Evolutionary conservation across 495 filamentous ascomycete genomes (phyloP).

Genomic region (Hypoxylon crocopeplum): DNA sequence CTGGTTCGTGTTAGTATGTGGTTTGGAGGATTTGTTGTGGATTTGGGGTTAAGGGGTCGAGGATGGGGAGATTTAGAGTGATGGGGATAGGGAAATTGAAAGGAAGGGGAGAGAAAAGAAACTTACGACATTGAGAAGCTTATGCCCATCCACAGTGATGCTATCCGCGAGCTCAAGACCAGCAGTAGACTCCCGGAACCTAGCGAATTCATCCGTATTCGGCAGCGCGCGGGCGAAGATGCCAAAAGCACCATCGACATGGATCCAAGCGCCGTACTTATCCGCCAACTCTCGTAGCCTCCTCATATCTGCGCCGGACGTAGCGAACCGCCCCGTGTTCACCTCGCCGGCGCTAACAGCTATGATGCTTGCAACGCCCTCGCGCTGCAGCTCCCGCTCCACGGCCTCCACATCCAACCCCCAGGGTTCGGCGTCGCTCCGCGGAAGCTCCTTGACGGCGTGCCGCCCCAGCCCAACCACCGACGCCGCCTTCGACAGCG

Average conservation of each 20-base stretch:
- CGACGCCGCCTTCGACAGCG: conserved; percentile 80
- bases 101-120: not conserved
- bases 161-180: conserved; percentile 88
- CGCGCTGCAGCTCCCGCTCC: conserved; percentile 54
- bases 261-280: conserved; percentile 81
- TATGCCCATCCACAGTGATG: conserved; percentile 86
- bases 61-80: not conserved
- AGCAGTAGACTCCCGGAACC: conserved; percentile 59
- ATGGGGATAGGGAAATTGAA: not conserved
- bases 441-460: conserved; percentile 66
- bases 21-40: not conserved
- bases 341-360: conserved; percentile 86
- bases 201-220: conserved; percentile 62
- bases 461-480: conserved; percentile 79
- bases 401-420: conserved; percentile 68
- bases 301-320: conserved; percentile 64
- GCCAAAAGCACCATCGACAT: conserved; percentile 91
- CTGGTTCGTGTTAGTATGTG: conserved; percentile 37
- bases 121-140: conserved; percentile 85
- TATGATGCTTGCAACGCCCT: conserved; percentile 71
- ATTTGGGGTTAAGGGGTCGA: not conserved
- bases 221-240: conserved; percentile 76
- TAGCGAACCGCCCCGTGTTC: conserved; percentile 87
- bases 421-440: conserved; percentile 62
- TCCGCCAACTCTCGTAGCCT: conserved; percentile 73